These are phyloP conservation scores for Linum trigynum DNA, from an alignment of 345 rosid species.

Conservation along the genomic window DNA sequence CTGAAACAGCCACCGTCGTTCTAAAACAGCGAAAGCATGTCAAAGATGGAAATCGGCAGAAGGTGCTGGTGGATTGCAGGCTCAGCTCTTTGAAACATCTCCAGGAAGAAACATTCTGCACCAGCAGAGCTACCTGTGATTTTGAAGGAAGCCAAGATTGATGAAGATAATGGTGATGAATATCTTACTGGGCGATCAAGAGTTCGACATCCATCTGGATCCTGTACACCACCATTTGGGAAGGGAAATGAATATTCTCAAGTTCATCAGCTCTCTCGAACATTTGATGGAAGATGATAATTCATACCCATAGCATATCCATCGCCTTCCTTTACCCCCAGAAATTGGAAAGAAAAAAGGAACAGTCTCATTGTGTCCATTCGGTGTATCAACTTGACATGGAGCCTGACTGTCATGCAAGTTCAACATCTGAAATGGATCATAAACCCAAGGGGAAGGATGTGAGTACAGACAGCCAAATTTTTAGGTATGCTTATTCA, in stretches of 20 bases:
- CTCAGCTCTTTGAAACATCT: conserved; percentile 52
- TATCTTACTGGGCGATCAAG: not conserved
- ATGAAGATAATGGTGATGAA: conserved; percentile 15
- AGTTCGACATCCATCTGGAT: not conserved
- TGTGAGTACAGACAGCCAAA: conserved; percentile 52
- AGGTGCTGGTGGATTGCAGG: conserved; percentile 53
- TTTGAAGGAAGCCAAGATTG: conserved; percentile 33
- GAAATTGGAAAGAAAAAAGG: conserved; percentile 29
- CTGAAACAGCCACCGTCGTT: too few relatives aligned
- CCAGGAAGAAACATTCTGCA: conserved; percentile 29
- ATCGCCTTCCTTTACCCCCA: conserved; percentile 16
- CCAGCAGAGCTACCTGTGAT: conserved; percentile 32
- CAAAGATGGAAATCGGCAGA: conserved; percentile 73
- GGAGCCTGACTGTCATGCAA: conserved; percentile 24
- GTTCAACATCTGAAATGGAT: conserved; percentile 17
- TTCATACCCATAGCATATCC: conserved; percentile 15
- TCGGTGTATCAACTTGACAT: conserved; percentile 39
- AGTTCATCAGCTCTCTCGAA: not conserved
- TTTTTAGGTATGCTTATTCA: conserved; percentile 65
- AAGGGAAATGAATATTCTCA: not conserved
- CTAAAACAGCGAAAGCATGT: conserved; percentile 56
- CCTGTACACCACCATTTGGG: not conserved
- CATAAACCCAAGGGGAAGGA: conserved; percentile 31
- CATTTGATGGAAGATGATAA: conserved; percentile 21
- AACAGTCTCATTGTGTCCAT: conserved; percentile 23